Conservation (phyloP, 257 asterid genomes). For the Coffea eugenioides region DNA sequence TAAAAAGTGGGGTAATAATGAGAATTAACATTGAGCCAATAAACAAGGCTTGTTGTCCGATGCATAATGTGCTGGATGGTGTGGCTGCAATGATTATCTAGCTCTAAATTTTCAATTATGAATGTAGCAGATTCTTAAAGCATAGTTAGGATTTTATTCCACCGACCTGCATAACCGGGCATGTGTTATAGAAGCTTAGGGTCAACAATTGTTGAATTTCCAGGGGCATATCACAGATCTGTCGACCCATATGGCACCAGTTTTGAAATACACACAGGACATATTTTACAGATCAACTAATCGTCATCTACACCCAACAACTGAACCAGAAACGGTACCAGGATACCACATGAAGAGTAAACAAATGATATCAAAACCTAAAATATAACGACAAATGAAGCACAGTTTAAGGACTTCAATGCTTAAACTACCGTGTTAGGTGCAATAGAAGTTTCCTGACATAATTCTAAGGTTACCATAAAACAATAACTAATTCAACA, state of each 20-base stretch:
- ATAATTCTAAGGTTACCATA: background rate
- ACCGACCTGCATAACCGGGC: background rate
- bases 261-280: slow-evolving; percentile 2
- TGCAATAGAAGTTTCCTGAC: background rate
- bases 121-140: background rate
- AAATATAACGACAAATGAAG: slow-evolving; percentile 3
- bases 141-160: slow-evolving; percentile 4
- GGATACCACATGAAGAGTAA: background rate
- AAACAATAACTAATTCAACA: background rate
- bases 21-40: slow-evolving; percentile 49
- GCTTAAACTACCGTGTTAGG: background rate
- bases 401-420: background rate
- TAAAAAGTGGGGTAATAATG: slow-evolving; percentile 28
- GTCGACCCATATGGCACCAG: slow-evolving; percentile 6
- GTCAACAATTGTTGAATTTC: slow-evolving; percentile 7
- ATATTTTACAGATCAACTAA: slow-evolving; percentile 34
- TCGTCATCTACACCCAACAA: slow-evolving; percentile 32
- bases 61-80: slow-evolving; percentile 34
- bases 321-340: slow-evolving; percentile 1
- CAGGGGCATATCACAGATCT: background rate
- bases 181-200: slow-evolving; percentile 1
- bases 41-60: slow-evolving; percentile 29
- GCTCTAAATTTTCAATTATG: slow-evolving; percentile 1
- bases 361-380: slow-evolving; percentile 19
- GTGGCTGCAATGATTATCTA: slow-evolving; percentile 33